Evolutionary conservation across 805 yeast species (phyloP), one percentile per base, ranked within the genome.

Genomic region (Yamadazyma phyllophila): DNA sequence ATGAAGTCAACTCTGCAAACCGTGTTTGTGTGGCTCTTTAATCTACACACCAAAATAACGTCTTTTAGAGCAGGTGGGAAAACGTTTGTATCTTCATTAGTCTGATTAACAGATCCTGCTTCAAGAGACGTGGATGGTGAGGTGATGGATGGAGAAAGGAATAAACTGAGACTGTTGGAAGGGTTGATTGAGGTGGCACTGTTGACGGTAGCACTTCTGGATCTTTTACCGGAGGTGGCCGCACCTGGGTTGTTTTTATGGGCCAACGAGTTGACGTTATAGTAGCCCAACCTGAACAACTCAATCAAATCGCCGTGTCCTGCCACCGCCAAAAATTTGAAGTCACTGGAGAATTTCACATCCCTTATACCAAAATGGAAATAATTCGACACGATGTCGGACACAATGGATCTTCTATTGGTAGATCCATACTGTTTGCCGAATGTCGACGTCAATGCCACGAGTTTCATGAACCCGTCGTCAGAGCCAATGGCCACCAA

Each of bases 281-380:
- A 71, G 57, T 69, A 71, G 35, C 66, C 62, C 61, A 71, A 56
- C 43, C 63, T 63, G 52, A 69, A 71, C 7, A 69, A 57, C 47
- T 71, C 76, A 31, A 71, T 65, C 36, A 70, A 50, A 46, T 81
- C 83, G 33, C 84, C 87, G 12, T 78, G 80, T 71, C 61, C 85
- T 62, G 58, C 84, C 3, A 69, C 50, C 16, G 65, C 58, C 16
- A 79, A 57, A 49, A 74, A 78, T 48, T 68, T 72, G 30, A 70
- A 74, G 53, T 79, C 83, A 2, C 66, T 65, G 0, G 82, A 74
- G 45, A 78, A 71, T 36, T 64, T 68, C 15, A 77, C 59, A 51
- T 79, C 74, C 26, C 76, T 62, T 9, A 83, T 63, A 0, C 89
- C 88, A 30, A 84, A 87, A 58, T 70, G 69, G 51, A 81, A 86